Conservation (phyloP, 352 stramenopile genomes). For the Phytopythium ostracodes region DNA sequence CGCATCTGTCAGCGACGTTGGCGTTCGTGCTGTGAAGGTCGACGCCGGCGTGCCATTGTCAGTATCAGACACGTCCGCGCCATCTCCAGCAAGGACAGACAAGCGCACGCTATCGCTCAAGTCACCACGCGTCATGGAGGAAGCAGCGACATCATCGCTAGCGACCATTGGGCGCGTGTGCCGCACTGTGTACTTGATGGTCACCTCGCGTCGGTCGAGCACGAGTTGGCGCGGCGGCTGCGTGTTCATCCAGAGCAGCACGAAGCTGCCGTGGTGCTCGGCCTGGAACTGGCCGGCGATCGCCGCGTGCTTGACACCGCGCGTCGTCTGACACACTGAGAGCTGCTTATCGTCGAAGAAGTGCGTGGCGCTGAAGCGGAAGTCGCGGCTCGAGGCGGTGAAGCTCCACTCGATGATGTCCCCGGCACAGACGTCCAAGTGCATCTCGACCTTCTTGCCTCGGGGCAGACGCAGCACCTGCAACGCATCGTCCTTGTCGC, state of each 20-base stretch:
- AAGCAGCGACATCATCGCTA: not conserved
- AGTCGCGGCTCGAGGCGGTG: constrained; percentile 49
- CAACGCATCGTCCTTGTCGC: constrained; percentile 7
- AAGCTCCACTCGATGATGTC: constrained; percentile 69
- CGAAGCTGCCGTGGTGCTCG: constrained; percentile 62
- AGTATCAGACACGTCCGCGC: constrained; percentile 7
- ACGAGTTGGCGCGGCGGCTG: constrained; percentile 45
- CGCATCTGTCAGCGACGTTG: constrained; percentile 32
- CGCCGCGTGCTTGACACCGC: constrained; percentile 56
- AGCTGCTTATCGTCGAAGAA: constrained; percentile 52
- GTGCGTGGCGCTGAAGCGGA: constrained; percentile 56
- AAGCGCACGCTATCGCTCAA: not conserved
- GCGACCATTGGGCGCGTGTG: constrained; percentile 33
- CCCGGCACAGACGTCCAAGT: constrained; percentile 63
- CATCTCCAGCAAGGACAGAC: constrained; percentile 11
- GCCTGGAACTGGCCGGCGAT: constrained; percentile 45
- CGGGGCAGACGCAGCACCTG: constrained; percentile 46
- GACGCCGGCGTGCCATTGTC: not conserved
- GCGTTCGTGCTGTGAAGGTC: not conserved
- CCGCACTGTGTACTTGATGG: constrained; percentile 50
- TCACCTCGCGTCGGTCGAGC: constrained; percentile 56
- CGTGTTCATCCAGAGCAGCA: constrained; percentile 73
- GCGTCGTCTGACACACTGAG: constrained; percentile 43
- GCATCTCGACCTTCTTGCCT: constrained; percentile 73
- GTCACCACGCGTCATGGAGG: not conserved